Conservation (phyloP, 2,329 filamentous ascomycete genomes). For the Apiospora sp. region DNA sequence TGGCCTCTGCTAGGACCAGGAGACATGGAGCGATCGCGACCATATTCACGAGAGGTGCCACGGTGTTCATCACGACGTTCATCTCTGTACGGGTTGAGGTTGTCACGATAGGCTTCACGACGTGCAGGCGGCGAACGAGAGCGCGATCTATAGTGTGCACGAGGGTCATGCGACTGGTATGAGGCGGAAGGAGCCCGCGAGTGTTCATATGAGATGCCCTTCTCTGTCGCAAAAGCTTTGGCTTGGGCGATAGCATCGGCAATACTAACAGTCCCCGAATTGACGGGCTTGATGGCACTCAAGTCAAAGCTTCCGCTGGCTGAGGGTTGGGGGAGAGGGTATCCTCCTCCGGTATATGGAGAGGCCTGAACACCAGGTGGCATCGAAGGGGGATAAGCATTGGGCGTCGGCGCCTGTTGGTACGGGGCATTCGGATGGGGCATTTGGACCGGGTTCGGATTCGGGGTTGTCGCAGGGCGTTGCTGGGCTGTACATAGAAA, state of each 20-base stretch:
- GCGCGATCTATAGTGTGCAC: constrained; percentile 69
- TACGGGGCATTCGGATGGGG: constrained; percentile 46
- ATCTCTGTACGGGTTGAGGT: constrained; percentile 84
- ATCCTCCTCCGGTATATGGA: constrained; percentile 48
- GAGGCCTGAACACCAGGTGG: constrained; percentile 46
- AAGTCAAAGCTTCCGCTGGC: constrained; percentile 81
- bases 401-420: constrained; percentile 47
- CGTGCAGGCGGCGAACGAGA: constrained; percentile 76
- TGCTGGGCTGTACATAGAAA: constrained; percentile 47
- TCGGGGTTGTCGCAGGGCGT: constrained; percentile 49
- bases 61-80: constrained; percentile 77
- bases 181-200: constrained; percentile 56
- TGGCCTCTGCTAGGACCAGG: constrained; percentile 62
- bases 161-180: constrained; percentile 49
- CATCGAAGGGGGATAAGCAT: constrained; percentile 47
- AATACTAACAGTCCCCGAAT: constrained; percentile 82
- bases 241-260: constrained; percentile 86
- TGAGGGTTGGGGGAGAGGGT: constrained; percentile 70
- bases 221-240: constrained; percentile 81
- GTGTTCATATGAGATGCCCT: constrained; percentile 71
- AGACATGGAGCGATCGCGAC: constrained; percentile 78
- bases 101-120: constrained; percentile 76
- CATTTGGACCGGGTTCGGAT: constrained; percentile 49
- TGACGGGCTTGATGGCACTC: constrained; percentile 80
- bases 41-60: constrained; percentile 62